Evolutionary conservation across 2,329 filamentous ascomycete genomes (phyloP).

Genomic region (Annulohypoxylon truncatum): DNA sequence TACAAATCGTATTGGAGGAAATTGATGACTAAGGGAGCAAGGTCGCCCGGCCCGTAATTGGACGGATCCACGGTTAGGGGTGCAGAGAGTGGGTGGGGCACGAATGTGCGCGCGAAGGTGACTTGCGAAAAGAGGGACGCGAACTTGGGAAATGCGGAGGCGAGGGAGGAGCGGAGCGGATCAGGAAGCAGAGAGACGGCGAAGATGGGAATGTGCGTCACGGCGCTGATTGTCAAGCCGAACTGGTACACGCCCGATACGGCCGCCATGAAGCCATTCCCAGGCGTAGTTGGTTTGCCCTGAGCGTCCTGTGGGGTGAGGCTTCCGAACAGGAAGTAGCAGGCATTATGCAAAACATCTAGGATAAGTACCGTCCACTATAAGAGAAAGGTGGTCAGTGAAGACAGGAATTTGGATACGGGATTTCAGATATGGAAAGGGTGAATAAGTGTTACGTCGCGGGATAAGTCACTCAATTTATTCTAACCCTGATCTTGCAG

Average conservation of each 20-base stretch:
- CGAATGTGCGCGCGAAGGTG: slow-evolving; percentile 44
- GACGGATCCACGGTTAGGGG: slow-evolving; percentile 38
- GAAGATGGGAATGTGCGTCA: slow-evolving; percentile 46
- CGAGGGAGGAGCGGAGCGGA: slow-evolving; percentile 38
- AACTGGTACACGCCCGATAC: slow-evolving; percentile 48
- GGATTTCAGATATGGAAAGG: too few species aligned
- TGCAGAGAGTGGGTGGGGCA: slow-evolving; percentile 37
- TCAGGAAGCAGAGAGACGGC: slow-evolving; percentile 40
- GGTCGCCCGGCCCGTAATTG: slow-evolving; percentile 42
- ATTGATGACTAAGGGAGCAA: slow-evolving; percentile 40
- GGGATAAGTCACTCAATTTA: background rate
- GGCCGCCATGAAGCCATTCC: slow-evolving; percentile 43
- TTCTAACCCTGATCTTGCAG: too few species aligned
- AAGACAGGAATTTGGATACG: too few species aligned
- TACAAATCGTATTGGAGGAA: slow-evolving; percentile 50
- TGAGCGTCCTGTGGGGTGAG: slow-evolving; percentile 40
- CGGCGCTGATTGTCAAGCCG: slow-evolving; percentile 42
- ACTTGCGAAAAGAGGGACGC: slow-evolving; percentile 40
- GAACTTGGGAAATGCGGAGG: slow-evolving; percentile 35
- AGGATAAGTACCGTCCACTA: slow-evolving; percentile 39
- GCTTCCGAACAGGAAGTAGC: slow-evolving; percentile 44
- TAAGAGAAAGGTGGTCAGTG: slow-evolving; percentile 7
- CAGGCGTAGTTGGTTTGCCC: slow-evolving; percentile 42
- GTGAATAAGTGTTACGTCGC: too few species aligned
- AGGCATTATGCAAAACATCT: slow-evolving; percentile 40